Evolutionary conservation across 306 rosid genomes (phyloP), one percentile per base, ranked within the genome.

Genomic region (Canavalia gladiata): DNA sequence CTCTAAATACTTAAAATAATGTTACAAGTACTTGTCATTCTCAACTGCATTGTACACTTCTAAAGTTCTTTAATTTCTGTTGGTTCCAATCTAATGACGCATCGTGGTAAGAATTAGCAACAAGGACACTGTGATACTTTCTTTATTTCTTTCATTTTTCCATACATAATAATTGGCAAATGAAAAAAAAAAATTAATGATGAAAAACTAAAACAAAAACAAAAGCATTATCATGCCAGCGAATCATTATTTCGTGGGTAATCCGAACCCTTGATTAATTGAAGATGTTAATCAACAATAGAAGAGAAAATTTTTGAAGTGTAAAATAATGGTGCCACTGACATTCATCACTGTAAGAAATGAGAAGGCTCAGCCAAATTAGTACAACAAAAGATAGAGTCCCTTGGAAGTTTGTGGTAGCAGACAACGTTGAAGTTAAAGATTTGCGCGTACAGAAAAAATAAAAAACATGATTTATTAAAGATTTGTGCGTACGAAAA

Each of bases 21-120:
- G 12, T 74, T 56, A 4, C 18, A 12, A 50, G 30, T 18, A 50
- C 33, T 78, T 39, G 34, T 66, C 42, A 66, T 52, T 41, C 31
- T 43, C 41, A 56, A 42, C 11, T 78, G 74, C 34, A 33, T 68
- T 45, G 29, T 67, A 30, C 59, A 59, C 4, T 28, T 39, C 12
- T 7, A 7, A 49, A 62, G 29, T 29, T 54, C 6, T 72, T 63
- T 72, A 64, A 63, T 54, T 76, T 50, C 51, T 8, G 34, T 60
- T 41, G 60, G 80, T 52, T 79, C 84, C 84, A 51, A 72, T 45
- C 63, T n/a, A 55, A 72, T 45, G 56, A 31, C 67, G 67, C 58
- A 33, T n/a, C 42, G 74, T 51, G 79, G 67, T 12, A 60, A 11
- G 34, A 57, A 74, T 12, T 28, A 42, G 62, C 37, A 59, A 30